These are phyloP conservation scores for Penicillium sp. DNA, from an alignment of 2,329 filamentous ascomycete genomes.

Conservation along the genomic window DNA sequence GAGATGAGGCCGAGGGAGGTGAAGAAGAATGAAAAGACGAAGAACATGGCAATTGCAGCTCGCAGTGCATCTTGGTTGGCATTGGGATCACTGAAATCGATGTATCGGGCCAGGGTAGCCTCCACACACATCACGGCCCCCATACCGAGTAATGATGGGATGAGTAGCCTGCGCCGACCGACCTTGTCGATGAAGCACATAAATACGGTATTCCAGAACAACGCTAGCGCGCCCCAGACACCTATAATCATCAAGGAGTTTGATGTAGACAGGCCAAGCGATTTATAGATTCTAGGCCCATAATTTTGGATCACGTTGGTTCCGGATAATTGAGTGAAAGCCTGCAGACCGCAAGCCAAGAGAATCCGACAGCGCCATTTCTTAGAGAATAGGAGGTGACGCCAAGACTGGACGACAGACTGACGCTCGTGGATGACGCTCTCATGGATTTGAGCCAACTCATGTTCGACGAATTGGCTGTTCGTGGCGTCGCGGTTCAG, in stretches of 20 bases:
- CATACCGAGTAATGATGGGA: slow-evolving; percentile 51
- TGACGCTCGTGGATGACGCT: slow-evolving; percentile 44
- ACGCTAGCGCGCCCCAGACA: slow-evolving; percentile 55
- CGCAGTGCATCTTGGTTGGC: slow-evolving; percentile 44
- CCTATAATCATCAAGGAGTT: slow-evolving; percentile 57
- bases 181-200: slow-evolving; percentile 52
- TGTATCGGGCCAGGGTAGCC: slow-evolving; percentile 45
- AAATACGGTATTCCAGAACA: slow-evolving; percentile 54
- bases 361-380: slow-evolving; percentile 52
- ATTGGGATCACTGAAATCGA: slow-evolving; percentile 32
- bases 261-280: slow-evolving; percentile 49
- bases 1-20: slow-evolving; percentile 51
- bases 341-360: slow-evolving; percentile 54
- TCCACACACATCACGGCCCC: slow-evolving; percentile 45
- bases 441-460: slow-evolving; percentile 47
- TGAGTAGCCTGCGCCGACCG: slow-evolving; percentile 54
- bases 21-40: slow-evolving; percentile 52
- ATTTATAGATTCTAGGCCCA: slow-evolving; percentile 48
- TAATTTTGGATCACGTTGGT: slow-evolving; percentile 54
- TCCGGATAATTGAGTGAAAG: slow-evolving; percentile 54
- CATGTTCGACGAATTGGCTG: slow-evolving; percentile 42
- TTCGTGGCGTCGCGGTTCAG: slow-evolving; percentile 36
- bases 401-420: slow-evolving; percentile 43
- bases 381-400: slow-evolving; percentile 46
- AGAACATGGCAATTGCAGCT: slow-evolving; percentile 53